A percentile compares a stretch with the other conserved stretches of the same genome.
Evolutionary conservation across 169 alveolate species (phyloP).

Genomic region (Plasmodium gonderi): DNA sequence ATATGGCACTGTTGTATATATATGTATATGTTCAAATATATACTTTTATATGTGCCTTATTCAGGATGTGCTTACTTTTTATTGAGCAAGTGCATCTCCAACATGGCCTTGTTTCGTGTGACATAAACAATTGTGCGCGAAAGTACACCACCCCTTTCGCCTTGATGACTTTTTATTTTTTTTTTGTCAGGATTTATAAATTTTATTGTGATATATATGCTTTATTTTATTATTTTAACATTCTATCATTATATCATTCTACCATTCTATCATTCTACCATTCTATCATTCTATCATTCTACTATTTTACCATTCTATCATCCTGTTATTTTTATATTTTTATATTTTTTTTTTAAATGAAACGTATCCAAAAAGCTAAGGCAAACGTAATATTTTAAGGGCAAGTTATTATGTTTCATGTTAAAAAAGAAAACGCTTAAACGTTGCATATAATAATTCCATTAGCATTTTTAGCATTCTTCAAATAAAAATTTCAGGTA

Average conservation of each 20-base stretch:
- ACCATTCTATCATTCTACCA: background rate
- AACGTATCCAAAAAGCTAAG: background rate
- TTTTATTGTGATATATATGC: too few relatives aligned
- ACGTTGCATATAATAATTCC: background rate
- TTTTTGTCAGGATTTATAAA: background rate
- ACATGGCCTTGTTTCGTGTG: background rate
- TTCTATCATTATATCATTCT: background rate
- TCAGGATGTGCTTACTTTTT: background rate
- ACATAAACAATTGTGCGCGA: too few relatives aligned
- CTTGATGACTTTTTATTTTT: background rate
- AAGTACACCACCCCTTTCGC: too few relatives aligned
- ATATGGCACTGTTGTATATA: background rate
- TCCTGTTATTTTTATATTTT: background rate
- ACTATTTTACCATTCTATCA: background rate
- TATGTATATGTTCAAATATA: background rate
- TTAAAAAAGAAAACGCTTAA: background rate
- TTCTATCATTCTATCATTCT: background rate
- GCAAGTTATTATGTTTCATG: too few relatives aligned
- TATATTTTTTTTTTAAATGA: background rate
- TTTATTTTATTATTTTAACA: too few relatives aligned
- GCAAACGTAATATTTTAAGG: too few relatives aligned
- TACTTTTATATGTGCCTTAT: background rate
- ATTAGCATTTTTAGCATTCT: background rate
- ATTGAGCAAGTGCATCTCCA: background rate
- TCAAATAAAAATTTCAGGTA: background rate